These are phyloP conservation scores for Athelia psychrophila DNA, from an alignment of 1,284 basidiomycete genomes.

Conservation along the genomic window DNA sequence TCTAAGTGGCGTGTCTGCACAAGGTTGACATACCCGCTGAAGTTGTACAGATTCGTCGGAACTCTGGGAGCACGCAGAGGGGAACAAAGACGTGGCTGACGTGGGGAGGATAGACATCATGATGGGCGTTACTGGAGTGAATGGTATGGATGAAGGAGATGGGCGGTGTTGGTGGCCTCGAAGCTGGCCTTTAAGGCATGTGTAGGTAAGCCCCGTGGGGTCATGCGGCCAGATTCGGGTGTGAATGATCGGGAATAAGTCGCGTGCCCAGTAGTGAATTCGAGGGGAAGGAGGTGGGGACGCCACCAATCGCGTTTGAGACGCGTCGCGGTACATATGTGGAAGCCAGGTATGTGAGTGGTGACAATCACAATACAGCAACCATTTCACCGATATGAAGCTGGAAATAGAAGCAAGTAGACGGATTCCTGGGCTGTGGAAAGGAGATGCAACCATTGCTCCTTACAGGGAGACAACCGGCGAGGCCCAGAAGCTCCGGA, in stretches of 20 bases:
- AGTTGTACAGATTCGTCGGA: slow-evolving; percentile 25
- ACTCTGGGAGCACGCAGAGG: slow-evolving; percentile 24
- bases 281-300: not conserved
- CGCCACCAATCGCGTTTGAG: too few species aligned
- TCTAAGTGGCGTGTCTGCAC: not conserved
- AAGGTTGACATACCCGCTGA: slow-evolving; percentile 35
- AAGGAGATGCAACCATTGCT: too few species aligned
- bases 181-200: slow-evolving; percentile 11
- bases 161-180: slow-evolving; percentile 1
- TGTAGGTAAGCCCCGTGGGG: not conserved
- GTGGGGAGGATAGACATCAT: slow-evolving; percentile 39
- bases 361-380: not conserved
- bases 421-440: too few species aligned
- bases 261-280: not conserved
- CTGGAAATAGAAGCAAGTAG: too few species aligned
- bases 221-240: not conserved
- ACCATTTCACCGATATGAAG: too few species aligned
- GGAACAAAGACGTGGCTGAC: slow-evolving; percentile 21
- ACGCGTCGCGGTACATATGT: not conserved
- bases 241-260: not conserved
- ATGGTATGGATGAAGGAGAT: slow-evolving; percentile 7
- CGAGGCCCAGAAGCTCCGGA: too few species aligned
- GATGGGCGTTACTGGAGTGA: slow-evolving; percentile 19
- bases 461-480: too few species aligned
- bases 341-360: too few species aligned